Conservation (phyloP, 148 eudicot species). For the Arctostaphylos glauca region DNA sequence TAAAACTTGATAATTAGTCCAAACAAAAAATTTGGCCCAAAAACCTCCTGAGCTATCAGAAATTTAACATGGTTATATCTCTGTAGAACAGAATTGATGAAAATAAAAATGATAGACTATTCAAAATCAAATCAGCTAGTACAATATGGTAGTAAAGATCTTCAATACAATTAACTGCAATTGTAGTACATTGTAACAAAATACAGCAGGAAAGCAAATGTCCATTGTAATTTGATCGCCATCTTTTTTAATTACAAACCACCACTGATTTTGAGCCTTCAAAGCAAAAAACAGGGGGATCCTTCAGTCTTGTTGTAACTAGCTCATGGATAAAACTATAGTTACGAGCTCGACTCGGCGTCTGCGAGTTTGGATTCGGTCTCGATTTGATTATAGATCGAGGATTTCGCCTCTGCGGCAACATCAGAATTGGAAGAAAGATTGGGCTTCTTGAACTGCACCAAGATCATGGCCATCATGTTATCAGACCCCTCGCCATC, state of each 20-base stretch:
- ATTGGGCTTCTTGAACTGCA: conserved; percentile 69
- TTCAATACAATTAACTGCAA: conserved; percentile 13
- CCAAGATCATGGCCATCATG: conserved; percentile 96
- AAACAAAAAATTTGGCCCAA: too few relatives aligned
- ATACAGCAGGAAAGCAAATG: neutral
- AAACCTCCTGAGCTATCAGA: too few relatives aligned
- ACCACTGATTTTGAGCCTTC: neutral
- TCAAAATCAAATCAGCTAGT: neutral
- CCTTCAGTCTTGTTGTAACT: neutral
- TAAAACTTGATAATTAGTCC: too few relatives aligned
- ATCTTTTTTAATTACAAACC: neutral
- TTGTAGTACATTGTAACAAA: neutral
- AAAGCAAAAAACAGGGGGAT: neutral
- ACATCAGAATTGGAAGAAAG: conserved; percentile 25
- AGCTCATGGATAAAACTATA: neutral
- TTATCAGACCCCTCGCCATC: conserved; percentile 97
- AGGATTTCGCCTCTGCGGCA: conserved; percentile 32
- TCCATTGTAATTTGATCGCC: neutral
- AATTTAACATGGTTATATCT: too few relatives aligned
- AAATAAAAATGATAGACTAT: neutral
- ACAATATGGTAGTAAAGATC: neutral
- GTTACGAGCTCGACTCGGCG: conserved; percentile 35
- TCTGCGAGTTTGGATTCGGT: conserved; percentile 28
- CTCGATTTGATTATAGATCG: conserved; percentile 24
- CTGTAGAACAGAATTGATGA: neutral